Percentiles rank a stretch among this genome's conserved stretches.
These are phyloP conservation scores for Eucalyptus regnans DNA, from an alignment of 345 rosid species.

Conservation along the genomic window DNA sequence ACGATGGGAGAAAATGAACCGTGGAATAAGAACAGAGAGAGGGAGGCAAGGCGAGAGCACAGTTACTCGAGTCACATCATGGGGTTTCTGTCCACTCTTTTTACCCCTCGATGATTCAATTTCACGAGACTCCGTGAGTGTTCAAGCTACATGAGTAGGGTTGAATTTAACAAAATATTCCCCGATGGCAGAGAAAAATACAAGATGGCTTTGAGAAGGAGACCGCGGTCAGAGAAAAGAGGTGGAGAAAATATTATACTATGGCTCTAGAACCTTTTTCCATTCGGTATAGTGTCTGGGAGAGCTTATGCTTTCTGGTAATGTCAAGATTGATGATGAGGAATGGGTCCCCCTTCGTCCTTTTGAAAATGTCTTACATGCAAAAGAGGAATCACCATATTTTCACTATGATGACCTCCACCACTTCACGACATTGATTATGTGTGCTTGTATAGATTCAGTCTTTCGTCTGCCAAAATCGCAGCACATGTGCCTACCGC, in stretches of 20 bases:
- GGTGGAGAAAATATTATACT: neutral
- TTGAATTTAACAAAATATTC: neutral
- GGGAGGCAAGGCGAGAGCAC: neutral
- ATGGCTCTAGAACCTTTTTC: slow-evolving; percentile 16
- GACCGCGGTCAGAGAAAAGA: neutral
- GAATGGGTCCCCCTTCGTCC: slow-evolving; percentile 7
- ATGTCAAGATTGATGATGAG: neutral
- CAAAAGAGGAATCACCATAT: neutral
- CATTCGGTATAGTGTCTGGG: slow-evolving; percentile 18
- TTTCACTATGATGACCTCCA: neutral
- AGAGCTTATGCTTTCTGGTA: neutral
- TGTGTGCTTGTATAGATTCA: neutral
- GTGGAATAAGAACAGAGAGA: neutral
- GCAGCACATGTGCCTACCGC: neutral
- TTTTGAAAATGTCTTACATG: slow-evolving; percentile 36
- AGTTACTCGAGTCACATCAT: neutral
- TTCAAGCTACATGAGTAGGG: neutral
- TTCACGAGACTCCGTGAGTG: neutral
- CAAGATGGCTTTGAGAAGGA: slow-evolving; percentile 19
- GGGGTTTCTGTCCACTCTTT: neutral
- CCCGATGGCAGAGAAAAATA: neutral
- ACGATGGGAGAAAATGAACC: neutral
- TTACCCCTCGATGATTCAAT: neutral
- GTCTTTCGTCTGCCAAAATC: neutral
- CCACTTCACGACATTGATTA: neutral